phyloP scores from a whole-genome alignment of 2,329 filamentous ascomycete genomes.

The Exutisphaerella laricina region DNA sequence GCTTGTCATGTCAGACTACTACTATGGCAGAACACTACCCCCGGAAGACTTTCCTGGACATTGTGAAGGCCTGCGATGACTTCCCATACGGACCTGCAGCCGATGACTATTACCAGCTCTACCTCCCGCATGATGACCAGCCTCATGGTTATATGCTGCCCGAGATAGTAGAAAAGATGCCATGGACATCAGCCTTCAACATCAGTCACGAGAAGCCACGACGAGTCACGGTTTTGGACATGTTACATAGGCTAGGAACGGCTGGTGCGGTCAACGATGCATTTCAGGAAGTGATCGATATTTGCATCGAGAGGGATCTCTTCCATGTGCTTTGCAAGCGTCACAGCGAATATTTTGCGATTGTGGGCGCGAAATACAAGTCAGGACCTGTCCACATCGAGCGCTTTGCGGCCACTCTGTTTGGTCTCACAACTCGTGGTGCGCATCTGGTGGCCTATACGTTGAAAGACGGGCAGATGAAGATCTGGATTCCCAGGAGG shows the following conservation, averaged over 20 bases:
- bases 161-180: slow-evolving; percentile 53
- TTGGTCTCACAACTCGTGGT: slow-evolving; percentile 72
- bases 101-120: slow-evolving; percentile 54
- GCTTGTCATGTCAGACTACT: no score
- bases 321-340: slow-evolving; percentile 71
- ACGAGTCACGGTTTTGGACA: slow-evolving; percentile 30
- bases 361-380: slow-evolving; percentile 57
- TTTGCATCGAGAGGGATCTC: slow-evolving; percentile 40
- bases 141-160: slow-evolving; percentile 55
- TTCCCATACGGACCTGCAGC: slow-evolving; percentile 45
- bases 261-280: slow-evolving; percentile 53
- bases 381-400: slow-evolving; percentile 64
- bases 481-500: slow-evolving; percentile 76
- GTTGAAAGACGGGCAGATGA: slow-evolving; percentile 48
- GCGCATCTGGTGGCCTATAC: slow-evolving; percentile 68
- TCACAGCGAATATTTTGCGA: slow-evolving; percentile 71
- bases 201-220: slow-evolving; percentile 38
- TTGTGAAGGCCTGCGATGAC: slow-evolving; percentile 8
- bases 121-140: slow-evolving; percentile 59
- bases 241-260: slow-evolving; percentile 56
- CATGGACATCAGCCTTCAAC: slow-evolving; percentile 51
- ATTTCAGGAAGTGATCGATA: slow-evolving; percentile 58
- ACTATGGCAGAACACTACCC: slow-evolving; percentile 6
- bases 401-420: slow-evolving; percentile 62
- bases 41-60: slow-evolving; percentile 1